phyloP scores from a whole-genome alignment of 1,284 basidiomycete genomes.

The Rhodotorula sp. region DNA sequence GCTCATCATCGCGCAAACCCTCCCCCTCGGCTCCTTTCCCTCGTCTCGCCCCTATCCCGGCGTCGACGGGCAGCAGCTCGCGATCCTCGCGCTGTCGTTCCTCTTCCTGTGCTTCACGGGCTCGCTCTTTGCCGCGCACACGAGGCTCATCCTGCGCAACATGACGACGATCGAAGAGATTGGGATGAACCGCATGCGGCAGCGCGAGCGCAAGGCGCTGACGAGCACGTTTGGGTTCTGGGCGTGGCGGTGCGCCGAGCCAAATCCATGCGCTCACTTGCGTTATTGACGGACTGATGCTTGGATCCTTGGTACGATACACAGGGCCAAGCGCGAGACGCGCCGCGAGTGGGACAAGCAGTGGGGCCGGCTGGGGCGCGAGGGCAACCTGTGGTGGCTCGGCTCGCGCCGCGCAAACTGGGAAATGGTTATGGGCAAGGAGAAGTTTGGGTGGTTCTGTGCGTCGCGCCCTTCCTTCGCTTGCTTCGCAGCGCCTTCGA shows the following conservation, averaged over 20 bases:
- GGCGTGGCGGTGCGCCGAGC: conserved; percentile 18
- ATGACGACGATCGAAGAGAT: conserved; percentile 79
- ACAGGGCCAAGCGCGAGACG: conserved; percentile 48
- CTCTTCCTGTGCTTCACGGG: conserved; percentile 71
- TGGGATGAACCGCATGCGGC: conserved; percentile 59
- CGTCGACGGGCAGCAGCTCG: conserved; percentile 66
- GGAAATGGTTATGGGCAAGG: conserved; percentile 72
- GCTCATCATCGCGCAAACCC: conserved; percentile 58
- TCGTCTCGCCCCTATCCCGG: conserved; percentile 43
- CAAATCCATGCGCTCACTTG: background rate
- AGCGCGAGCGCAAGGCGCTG: conserved; percentile 62
- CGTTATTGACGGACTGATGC: rapidly evolving
- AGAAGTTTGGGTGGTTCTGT: conserved; percentile 64
- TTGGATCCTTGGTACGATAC: too few relatives aligned
- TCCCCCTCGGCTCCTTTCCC: conserved; percentile 46
- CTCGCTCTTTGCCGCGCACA: conserved; percentile 63
- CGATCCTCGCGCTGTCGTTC: conserved; percentile 63
- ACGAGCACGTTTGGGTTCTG: conserved; percentile 44
- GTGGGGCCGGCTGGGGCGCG: conserved; percentile 70
- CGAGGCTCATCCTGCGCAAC: conserved; percentile 63
- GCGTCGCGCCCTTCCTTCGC: background rate
- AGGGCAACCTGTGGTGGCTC: conserved; percentile 85
- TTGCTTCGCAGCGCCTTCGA: background rate
- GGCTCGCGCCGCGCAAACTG: conserved; percentile 65
- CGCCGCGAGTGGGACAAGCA: conserved; percentile 65